Evolutionary conservation across 805 yeast genomes (phyloP).

Genomic region (Wickerhamomyces alni): DNA sequence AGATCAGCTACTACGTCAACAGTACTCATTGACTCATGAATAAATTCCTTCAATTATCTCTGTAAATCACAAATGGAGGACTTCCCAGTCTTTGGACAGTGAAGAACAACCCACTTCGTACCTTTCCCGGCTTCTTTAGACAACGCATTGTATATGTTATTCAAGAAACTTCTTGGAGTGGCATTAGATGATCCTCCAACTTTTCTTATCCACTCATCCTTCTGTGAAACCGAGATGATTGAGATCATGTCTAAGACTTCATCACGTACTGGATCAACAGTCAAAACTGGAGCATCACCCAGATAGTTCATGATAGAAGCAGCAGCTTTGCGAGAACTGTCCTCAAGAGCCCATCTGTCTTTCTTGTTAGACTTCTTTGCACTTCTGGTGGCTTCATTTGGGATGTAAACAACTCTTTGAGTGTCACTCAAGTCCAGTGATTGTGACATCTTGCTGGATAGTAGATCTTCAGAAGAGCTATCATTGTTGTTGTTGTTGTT

Average conservation of each 20-base stretch:
- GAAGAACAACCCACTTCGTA: conserved; percentile 67
- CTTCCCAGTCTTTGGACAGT: conserved; percentile 72
- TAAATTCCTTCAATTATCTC: too few relatives aligned
- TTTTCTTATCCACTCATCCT: conserved; percentile 73
- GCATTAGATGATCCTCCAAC: conserved; percentile 80
- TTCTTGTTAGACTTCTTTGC: conserved; percentile 67
- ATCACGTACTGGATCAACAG: conserved; percentile 71
- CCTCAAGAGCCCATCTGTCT: conserved; percentile 74
- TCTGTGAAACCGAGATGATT: conserved; percentile 65
- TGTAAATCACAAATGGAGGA: conserved; percentile 63
- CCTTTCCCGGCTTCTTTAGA: conserved; percentile 70
- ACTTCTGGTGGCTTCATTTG: conserved; percentile 78
- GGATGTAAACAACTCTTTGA: conserved; percentile 60
- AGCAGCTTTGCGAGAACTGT: conserved; percentile 60
- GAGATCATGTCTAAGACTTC: conserved; percentile 83
- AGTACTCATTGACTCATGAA: too few relatives aligned
- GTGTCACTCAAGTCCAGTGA: conserved; percentile 26
- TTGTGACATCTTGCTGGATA: conserved; percentile 17
- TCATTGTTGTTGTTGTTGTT: conserved; percentile 19
- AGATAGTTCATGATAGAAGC: conserved; percentile 47
- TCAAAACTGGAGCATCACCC: conserved; percentile 63
- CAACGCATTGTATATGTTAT: conserved; percentile 65
- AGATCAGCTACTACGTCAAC: too few relatives aligned
- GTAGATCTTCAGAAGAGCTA: conserved; percentile 17
- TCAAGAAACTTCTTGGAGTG: conserved; percentile 73